Evolutionary conservation across 768 basidiomycete genomes (phyloP).

Genomic region (Macrolepiota dolichaula): DNA sequence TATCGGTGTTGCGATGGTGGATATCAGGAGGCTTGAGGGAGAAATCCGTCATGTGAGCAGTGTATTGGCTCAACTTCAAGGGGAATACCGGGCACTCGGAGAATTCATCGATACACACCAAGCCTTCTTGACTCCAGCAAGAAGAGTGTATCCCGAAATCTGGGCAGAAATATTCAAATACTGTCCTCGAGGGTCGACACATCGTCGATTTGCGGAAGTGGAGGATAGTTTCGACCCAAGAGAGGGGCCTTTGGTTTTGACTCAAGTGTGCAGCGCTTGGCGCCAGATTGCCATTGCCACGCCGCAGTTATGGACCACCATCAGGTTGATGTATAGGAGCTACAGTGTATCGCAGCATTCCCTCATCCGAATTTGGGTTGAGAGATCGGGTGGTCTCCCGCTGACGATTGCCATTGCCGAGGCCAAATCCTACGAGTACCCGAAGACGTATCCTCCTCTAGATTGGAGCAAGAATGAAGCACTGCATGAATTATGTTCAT

Average conservation of each 20-base stretch:
- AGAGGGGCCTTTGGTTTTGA: slow-evolving; percentile 14
- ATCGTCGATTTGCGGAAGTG: slow-evolving; percentile 12
- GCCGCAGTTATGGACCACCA: slow-evolving; percentile 15
- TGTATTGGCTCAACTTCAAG: slow-evolving; percentile 8
- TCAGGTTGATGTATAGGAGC: slow-evolving; percentile 10
- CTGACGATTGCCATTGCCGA: slow-evolving; percentile 13
- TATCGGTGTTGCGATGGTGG: not conserved
- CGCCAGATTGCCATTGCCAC: slow-evolving; percentile 13
- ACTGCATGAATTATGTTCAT: slow-evolving; percentile 2
- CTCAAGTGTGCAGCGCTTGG: slow-evolving; percentile 16
- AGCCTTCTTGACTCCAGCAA: slow-evolving; percentile 14
- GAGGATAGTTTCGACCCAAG: slow-evolving; percentile 15
- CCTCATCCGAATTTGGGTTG: slow-evolving; percentile 10
- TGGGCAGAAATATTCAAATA: slow-evolving; percentile 14
- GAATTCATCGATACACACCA: slow-evolving; percentile 13
- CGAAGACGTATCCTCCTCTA: slow-evolving; percentile 2
- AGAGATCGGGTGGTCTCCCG: slow-evolving; percentile 10
- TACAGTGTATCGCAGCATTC: slow-evolving; percentile 4
- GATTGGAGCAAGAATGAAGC: slow-evolving; percentile 11
- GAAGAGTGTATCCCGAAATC: slow-evolving; percentile 15
- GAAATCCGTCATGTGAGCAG: slow-evolving; percentile 10
- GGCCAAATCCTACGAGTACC: not conserved
- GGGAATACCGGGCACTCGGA: slow-evolving; percentile 8
- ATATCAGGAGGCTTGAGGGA: slow-evolving; percentile 9
- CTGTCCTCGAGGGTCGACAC: slow-evolving; percentile 12